A percentile compares a stretch with the other conserved stretches of the same genome.
phyloP scores from a whole-genome alignment of 805 yeast species.

The Candida oleophila region DNA sequence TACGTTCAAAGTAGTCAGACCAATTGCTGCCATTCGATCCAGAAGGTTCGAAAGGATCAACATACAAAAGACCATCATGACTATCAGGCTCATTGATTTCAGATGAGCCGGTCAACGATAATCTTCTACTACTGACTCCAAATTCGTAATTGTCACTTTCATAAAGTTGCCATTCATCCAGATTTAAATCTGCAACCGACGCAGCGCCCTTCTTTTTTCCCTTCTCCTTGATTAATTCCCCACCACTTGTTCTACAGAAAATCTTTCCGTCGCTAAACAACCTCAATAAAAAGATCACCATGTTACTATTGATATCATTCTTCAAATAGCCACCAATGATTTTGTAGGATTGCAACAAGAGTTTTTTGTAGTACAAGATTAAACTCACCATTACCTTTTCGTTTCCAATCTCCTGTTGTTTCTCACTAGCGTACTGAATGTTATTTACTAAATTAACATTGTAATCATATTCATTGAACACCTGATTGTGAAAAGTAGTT shows the following conservation, averaged over 20 bases:
- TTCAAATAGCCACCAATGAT: slow-evolving; percentile 31
- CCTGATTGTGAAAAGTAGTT: slow-evolving; percentile 28
- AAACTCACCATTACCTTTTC: slow-evolving; percentile 30
- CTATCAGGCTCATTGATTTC: neutral
- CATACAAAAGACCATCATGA: slow-evolving; percentile 1
- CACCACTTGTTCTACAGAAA: slow-evolving; percentile 19
- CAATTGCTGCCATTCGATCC: slow-evolving; percentile 20
- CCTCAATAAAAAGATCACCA: slow-evolving; percentile 38
- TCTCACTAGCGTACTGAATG: slow-evolving; percentile 25
- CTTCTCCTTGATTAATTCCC: slow-evolving; percentile 14
- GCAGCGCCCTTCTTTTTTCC: slow-evolving; percentile 15
- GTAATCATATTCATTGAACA: slow-evolving; percentile 29
- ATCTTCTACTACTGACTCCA: slow-evolving; percentile 48
- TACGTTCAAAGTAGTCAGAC: slow-evolving; percentile 31
- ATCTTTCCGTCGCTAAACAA: slow-evolving; percentile 37
- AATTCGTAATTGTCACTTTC: slow-evolving; percentile 50
- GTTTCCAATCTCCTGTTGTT: slow-evolving; percentile 18
- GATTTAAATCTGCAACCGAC: slow-evolving; percentile 23
- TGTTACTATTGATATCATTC: slow-evolving; percentile 40
- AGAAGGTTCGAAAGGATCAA: slow-evolving; percentile 17
- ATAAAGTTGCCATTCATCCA: slow-evolving; percentile 31
- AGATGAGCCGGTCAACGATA: slow-evolving; percentile 7
- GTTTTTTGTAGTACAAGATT: slow-evolving; percentile 35
- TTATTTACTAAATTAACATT: slow-evolving; percentile 29
- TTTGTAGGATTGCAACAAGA: slow-evolving; percentile 34